Evolutionary conservation across 2,329 filamentous ascomycete species (phyloP).

Genomic region (Aureobasidium sp.): DNA sequence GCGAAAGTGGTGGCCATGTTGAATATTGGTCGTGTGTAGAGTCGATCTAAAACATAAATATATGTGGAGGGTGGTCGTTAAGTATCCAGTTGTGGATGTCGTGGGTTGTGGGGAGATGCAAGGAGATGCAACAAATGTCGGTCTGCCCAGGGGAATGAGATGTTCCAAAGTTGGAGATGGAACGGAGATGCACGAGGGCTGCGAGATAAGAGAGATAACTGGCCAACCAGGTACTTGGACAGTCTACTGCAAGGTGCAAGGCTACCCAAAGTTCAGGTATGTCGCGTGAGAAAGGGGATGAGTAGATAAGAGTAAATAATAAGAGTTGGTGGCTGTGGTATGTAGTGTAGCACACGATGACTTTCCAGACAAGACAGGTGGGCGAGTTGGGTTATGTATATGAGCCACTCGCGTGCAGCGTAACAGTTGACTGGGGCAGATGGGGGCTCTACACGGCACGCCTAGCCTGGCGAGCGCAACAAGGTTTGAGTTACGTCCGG

Average conservation of each 20-base stretch:
- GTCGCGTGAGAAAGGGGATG: constrained; percentile 9
- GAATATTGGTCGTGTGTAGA: constrained; percentile 14
- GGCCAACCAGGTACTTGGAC: constrained; percentile 15
- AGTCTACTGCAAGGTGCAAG: constrained; percentile 12
- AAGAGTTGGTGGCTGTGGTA: constrained; percentile 11
- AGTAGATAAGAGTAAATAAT: constrained; percentile 10
- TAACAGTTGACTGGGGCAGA: constrained; percentile 10
- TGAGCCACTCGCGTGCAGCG: constrained; percentile 6
- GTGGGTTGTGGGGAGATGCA: constrained; percentile 1
- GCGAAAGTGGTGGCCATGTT: constrained; percentile 19
- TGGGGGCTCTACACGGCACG: constrained; percentile 13
- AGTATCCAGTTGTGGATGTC: not conserved
- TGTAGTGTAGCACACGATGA: constrained; percentile 14
- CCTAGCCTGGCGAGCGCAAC: constrained; percentile 8
- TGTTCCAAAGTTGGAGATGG: not conserved
- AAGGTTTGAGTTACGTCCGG: constrained; percentile 14
- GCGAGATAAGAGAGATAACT: constrained; percentile 13
- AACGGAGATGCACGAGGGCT: constrained; percentile 2
- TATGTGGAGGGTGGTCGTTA: not conserved
- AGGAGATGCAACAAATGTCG: constrained; percentile 13
- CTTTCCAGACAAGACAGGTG: constrained; percentile 5
- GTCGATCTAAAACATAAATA: constrained; percentile 12
- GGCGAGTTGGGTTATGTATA: constrained; percentile 13
- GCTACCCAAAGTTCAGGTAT: constrained; percentile 10
- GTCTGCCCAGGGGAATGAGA: constrained; percentile 12